Conservation (phyloP, 2,329 filamentous ascomycete species). For the Cercospora canescens region DNA sequence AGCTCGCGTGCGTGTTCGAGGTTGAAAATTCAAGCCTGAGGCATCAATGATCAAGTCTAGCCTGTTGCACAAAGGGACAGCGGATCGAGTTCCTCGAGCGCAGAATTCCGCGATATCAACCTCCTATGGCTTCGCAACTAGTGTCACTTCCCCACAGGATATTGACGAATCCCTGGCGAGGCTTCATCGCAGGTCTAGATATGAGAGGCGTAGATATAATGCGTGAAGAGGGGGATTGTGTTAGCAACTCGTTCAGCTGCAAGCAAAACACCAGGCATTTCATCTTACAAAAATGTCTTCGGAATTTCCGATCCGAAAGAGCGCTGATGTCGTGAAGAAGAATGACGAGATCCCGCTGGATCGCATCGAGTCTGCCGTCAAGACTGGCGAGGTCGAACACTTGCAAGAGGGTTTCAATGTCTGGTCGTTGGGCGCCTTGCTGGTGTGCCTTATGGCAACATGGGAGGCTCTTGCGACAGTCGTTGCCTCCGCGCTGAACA, state of each 20-base stretch:
- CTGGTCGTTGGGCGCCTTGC: constrained; percentile 47
- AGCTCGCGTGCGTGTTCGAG: neutral
- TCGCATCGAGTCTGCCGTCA: constrained; percentile 14
- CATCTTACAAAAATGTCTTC: neutral
- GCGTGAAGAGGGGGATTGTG: neutral
- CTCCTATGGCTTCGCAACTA: neutral
- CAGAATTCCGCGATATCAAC: neutral
- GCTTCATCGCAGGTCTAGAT: neutral
- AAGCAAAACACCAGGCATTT: neutral
- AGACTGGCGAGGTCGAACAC: constrained; percentile 16
- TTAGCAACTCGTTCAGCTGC: neutral
- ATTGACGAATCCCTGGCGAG: neutral
- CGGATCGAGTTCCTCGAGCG: neutral
- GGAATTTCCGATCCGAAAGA: neutral
- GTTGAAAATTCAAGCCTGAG: neutral
- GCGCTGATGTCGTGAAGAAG: constrained; percentile 11
- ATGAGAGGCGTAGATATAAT: neutral
- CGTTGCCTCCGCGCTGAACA: constrained; percentile 46
- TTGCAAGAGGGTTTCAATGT: constrained; percentile 29
- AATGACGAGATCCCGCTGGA: constrained; percentile 9
- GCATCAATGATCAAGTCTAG: neutral
- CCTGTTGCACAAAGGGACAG: neutral
- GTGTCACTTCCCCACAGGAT: neutral
- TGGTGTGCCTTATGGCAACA: constrained; percentile 53
- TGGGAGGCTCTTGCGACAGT: constrained; percentile 54